Evolutionary conservation across 371 early-diverging fungal genomes (phyloP).

Genomic region (Encephalitozoon cuniculi): DNA sequence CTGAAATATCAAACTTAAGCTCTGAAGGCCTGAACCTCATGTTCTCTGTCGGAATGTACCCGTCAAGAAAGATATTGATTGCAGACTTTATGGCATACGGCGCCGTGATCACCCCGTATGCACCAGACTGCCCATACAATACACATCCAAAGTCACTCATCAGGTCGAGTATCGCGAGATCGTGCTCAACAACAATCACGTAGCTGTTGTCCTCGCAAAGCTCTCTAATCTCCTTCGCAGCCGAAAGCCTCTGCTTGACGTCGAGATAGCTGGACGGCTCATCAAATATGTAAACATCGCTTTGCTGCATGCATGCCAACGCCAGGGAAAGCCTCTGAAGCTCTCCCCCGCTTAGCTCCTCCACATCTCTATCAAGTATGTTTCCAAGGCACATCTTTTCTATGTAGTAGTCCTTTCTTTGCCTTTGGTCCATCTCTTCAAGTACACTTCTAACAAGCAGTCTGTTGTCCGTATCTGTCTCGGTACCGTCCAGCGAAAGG

Average conservation of each 20-base stretch:
- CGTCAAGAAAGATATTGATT: conserved; percentile 97
- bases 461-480: conserved; percentile 5
- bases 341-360: conserved; percentile 93
- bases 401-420: conserved; percentile 64
- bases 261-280: conserved; percentile 97
- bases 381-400: conserved; percentile 67
- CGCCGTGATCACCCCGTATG: conserved; percentile 95
- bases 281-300: conserved; percentile 97
- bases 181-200: conserved; percentile 97
- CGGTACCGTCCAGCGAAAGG: background rate
- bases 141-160: conserved; percentile 96
- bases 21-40: conserved; percentile 94
- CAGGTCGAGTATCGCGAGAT: conserved; percentile 93
- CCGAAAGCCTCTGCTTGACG: conserved; percentile 96
- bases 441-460: conserved; percentile 69
- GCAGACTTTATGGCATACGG: conserved; percentile 95
- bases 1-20: conserved; percentile 82
- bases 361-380: conserved; percentile 75
- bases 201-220: conserved; percentile 71
- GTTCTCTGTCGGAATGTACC: conserved; percentile 95
- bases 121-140: conserved; percentile 89
- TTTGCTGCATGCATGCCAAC: conserved; percentile 72
- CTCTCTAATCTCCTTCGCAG: conserved; percentile 81
- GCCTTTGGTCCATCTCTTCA: conserved; percentile 67
- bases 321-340: conserved; percentile 95